phyloP scores from a whole-genome alignment of 2,329 filamentous ascomycete species.

The Pseudocercospora musae region DNA sequence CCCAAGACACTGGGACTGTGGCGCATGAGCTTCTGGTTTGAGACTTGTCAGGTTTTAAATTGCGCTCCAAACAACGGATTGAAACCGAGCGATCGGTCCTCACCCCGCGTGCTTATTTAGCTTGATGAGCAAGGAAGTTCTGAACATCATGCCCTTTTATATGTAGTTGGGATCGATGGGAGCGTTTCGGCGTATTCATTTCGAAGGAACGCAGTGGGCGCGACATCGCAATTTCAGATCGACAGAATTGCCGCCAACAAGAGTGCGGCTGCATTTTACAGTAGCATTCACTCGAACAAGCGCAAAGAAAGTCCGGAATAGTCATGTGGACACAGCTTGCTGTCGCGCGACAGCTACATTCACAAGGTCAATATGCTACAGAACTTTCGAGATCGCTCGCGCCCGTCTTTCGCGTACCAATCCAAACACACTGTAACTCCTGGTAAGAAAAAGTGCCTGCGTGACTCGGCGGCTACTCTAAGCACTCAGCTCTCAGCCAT shows the following conservation, averaged over 20 bases:
- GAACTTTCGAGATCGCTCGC: slow-evolving; percentile 6
- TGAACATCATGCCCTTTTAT: neutral
- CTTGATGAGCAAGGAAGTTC: neutral
- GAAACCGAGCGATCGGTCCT: neutral
- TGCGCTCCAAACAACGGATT: neutral
- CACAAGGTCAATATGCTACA: slow-evolving; percentile 11
- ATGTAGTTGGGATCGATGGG: neutral
- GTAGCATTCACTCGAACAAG: neutral
- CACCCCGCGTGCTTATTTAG: neutral
- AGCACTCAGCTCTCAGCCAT: neutral
- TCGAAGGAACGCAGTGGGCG: neutral
- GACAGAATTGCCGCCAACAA: slow-evolving; percentile 3
- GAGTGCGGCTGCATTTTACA: slow-evolving; percentile 3
- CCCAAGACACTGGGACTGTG: neutral
- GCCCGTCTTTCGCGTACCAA: neutral
- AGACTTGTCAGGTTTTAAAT: neutral
- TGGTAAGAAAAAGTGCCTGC: slow-evolving; percentile 1
- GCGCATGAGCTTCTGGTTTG: neutral
- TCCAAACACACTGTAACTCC: neutral
- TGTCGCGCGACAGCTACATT: neutral
- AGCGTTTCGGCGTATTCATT: neutral
- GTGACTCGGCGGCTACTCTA: neutral
- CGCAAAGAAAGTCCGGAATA: neutral
- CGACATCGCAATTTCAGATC: slow-evolving; percentile 1
- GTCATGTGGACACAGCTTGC: neutral